Conservation (phyloP, 2,329 filamentous ascomycete genomes). For the Monosporascus sp. region DNA sequence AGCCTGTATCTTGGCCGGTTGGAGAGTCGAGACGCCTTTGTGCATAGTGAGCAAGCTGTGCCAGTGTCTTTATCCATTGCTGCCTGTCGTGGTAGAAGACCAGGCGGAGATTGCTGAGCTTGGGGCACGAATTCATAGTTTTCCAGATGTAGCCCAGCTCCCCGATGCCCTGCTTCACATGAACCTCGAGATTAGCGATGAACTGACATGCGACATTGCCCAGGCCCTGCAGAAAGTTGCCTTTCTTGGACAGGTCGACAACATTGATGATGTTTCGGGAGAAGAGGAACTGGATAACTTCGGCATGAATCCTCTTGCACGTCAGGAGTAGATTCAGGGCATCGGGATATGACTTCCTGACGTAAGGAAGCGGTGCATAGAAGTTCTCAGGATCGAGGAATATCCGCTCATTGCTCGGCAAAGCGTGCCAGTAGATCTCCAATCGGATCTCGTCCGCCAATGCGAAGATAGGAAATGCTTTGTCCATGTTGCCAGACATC, state of each 20-base stretch:
- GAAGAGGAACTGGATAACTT: not conserved
- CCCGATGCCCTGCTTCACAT: not conserved
- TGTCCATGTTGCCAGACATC: not conserved
- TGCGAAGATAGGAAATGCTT: not conserved
- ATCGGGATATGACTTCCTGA: not conserved
- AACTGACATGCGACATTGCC: not conserved
- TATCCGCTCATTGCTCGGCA: not conserved
- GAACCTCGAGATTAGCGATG: not conserved
- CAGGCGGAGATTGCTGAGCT: not conserved
- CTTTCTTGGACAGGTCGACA: not conserved
- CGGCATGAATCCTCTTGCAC: not conserved
- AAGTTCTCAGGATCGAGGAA: not conserved
- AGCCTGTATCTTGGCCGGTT: not conserved
- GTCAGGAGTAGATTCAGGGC: not conserved
- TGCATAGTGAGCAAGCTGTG: not conserved
- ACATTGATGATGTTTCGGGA: not conserved
- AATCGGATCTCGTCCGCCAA: not conserved
- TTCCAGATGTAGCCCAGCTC: not conserved
- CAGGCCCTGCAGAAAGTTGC: not conserved
- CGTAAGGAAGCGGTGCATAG: not conserved
- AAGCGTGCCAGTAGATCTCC: not conserved
- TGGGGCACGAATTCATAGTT: not conserved
- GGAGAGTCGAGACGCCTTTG: not conserved
- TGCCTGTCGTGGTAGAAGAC: not conserved
- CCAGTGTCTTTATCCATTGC: not conserved